Evolutionary conservation across 441 rosid genomes (phyloP).

Genomic region (Francoa sonchifolia): DNA sequence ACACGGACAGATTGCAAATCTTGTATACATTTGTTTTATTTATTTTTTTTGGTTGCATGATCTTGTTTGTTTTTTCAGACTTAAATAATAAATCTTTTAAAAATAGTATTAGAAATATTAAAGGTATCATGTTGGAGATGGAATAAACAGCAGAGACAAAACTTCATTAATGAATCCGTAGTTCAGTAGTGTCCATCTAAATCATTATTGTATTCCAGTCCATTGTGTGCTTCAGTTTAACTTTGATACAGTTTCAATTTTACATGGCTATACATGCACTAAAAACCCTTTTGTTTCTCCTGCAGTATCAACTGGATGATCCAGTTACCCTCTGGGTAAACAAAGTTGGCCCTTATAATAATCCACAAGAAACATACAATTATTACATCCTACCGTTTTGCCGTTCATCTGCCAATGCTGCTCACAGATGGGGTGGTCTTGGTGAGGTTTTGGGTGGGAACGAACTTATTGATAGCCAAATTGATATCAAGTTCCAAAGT

Average conservation of each 20-base stretch:
- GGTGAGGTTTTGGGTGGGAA: conserved; percentile 99
- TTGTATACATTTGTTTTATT: no score
- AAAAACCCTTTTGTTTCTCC: conserved; percentile 8
- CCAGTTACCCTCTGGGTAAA: conserved; percentile 93
- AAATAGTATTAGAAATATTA: background rate
- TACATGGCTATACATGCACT: background rate
- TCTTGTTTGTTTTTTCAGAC: no score
- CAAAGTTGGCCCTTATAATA: conserved; percentile 98
- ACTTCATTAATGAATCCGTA: no score
- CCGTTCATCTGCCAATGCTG: conserved; percentile 36
- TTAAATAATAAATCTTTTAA: background rate
- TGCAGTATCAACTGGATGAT: conserved; percentile 78
- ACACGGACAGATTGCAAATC: no score
- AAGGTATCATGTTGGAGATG: no score
- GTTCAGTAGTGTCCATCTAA: no score
- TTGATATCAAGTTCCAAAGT: conserved; percentile 79
- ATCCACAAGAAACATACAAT: conserved; percentile 99
- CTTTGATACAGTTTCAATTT: no score
- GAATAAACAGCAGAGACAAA: no score
- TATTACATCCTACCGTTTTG: conserved; percentile 99
- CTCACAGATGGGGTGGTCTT: conserved; percentile 99
- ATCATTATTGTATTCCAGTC: no score
- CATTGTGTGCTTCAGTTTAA: no score
- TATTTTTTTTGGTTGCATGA: no score
- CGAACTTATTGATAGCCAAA: conserved; percentile 92